Percentiles rank a stretch among this genome's conserved stretches.
phyloP scores from a whole-genome alignment of 306 rosid species.

The Sphenostylis stenocarpa region DNA sequence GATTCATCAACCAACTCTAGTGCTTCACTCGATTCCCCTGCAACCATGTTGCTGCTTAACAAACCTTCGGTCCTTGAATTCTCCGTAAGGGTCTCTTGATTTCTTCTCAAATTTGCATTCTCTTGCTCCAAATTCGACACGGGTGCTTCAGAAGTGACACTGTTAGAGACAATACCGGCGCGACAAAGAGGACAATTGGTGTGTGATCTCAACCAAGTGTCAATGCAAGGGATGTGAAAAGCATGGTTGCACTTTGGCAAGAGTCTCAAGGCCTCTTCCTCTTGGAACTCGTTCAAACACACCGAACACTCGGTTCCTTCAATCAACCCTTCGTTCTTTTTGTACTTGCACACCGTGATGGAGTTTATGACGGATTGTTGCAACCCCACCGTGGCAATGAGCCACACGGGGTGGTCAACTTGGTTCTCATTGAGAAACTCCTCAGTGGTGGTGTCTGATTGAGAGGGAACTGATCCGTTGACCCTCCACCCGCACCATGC shows the following conservation, averaged over 20 bases:
- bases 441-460: constrained; percentile 24
- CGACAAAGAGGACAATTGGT: constrained; percentile 79
- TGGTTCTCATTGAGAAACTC: constrained; percentile 51
- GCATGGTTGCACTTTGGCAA: constrained; percentile 80
- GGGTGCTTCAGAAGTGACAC: constrained; percentile 11
- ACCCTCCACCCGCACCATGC: constrained; percentile 39
- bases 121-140: constrained; percentile 35
- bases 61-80: constrained; percentile 31
- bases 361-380: constrained; percentile 70
- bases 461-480: constrained; percentile 23
- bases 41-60: constrained; percentile 6
- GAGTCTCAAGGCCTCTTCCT: constrained; percentile 54
- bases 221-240: constrained; percentile 65
- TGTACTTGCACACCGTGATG: constrained; percentile 54
- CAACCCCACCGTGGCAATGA: constrained; percentile 61
- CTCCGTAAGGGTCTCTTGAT: constrained; percentile 43
- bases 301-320: constrained; percentile 76
- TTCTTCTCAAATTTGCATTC: constrained; percentile 13
- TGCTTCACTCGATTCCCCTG: constrained; percentile 42
- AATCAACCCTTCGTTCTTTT: constrained; percentile 55
- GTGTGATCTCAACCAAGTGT: constrained; percentile 74
- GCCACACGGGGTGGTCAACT: constrained; percentile 71
- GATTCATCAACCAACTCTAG: constrained; percentile 23
- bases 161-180: constrained; percentile 41
- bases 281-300: constrained; percentile 66